Evolutionary conservation across 2,329 filamentous ascomycete species (phyloP), one percentile per base, ranked within the genome.

Genomic region (Aspergillus sp.): DNA sequence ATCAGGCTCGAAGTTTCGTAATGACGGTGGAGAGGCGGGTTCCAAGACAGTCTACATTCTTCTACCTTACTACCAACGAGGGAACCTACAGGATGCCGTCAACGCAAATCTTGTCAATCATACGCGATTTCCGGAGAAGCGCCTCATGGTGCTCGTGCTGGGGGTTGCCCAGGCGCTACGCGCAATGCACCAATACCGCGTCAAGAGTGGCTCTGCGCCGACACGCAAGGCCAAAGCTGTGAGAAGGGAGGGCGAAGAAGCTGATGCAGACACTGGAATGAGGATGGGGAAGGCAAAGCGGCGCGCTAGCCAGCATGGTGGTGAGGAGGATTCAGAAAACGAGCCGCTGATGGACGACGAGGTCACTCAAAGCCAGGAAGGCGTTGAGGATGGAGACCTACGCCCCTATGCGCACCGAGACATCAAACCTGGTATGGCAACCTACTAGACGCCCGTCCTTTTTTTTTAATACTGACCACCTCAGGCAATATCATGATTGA

Each of bases 61-160:
- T 44, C 83, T 99, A 19, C 95, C 95, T 12, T 99, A 98, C 80
- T 99, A 97, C 79, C 83, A 92, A 68, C 84, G 93, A 64, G 95
- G 95, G 13, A 99, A 99, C 75, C 83, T 99, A 39, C 95, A 99
- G 78, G 95, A 99, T 77, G 89, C 96, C 72, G 98, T 99, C 81
- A 99, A 99, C 75, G 93, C 95, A 63, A 99, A 99, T 76, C 81
- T 98, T 54, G 93, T 99, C 75, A 98, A 98, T 75, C 91, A 96
- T 73, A 90, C 90, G 39, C 84, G 83, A 51, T 98, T 99, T 69
- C 92, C 93, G 1, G 93, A 98, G 79, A 85, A 87, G 72, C 83
- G 88, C 67, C 80, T 99, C 61, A 93, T 98, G 92, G 81, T 88
- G 58, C 77, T 99, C 59, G 97, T 99, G 74, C 79, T 97, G 42